Conservation (phyloP, 257 asterid genomes). For the Penstemon davidsonii region DNA sequence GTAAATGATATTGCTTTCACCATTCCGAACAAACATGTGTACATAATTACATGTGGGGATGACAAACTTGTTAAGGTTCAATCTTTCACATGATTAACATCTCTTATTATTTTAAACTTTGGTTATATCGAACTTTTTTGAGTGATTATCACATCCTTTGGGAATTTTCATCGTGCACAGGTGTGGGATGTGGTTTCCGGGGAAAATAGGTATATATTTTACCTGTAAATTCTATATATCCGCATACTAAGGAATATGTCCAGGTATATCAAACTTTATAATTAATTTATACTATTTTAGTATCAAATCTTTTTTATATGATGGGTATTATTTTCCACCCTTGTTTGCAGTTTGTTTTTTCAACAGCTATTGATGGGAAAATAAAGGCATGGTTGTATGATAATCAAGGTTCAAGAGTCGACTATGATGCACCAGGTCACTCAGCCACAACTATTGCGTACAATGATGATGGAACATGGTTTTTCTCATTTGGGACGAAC, state of each 20-base stretch:
- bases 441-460: conserved; percentile 65
- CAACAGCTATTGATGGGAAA: conserved; percentile 64
- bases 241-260: conserved; percentile 56
- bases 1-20: conserved; percentile 71
- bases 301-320: conserved; percentile 9
- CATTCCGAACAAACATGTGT: conserved; percentile 52
- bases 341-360: conserved; percentile 53
- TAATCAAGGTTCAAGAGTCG: conserved; percentile 54
- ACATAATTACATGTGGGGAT: conserved; percentile 61
- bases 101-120: background rate
- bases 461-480: conserved; percentile 69
- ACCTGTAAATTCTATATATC: conserved; percentile 61
- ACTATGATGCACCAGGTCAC: conserved; percentile 68
- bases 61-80: conserved; percentile 66
- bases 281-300: background rate
- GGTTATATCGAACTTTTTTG: background rate
- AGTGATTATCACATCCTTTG: background rate
- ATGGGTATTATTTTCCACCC: conserved; percentile 9
- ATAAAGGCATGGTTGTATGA: conserved; percentile 78
- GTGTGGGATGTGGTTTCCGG: conserved; percentile 67
- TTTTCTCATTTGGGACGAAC: conserved; percentile 64
- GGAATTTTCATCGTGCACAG: conserved; percentile 32
- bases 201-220: conserved; percentile 49
- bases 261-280: conserved; percentile 33
- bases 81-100: conserved; percentile 20